phyloP scores from a whole-genome alignment of 1,284 basidiomycete species.

The Heliocybe sulcata region DNA sequence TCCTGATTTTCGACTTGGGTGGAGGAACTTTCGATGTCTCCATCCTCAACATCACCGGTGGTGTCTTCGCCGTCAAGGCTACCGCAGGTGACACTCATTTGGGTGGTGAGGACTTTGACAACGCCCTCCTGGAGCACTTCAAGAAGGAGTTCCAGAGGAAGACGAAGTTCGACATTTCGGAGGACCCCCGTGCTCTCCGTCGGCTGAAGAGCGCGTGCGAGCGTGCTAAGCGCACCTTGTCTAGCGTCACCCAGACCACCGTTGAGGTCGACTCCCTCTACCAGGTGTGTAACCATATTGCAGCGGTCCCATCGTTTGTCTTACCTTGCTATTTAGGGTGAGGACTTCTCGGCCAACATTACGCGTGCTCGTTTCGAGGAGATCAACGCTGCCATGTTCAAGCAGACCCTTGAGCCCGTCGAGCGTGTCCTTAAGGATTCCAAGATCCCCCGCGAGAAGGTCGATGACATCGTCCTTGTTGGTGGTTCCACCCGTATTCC shows the following conservation, averaged over 20 bases:
- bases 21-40: conserved; percentile 99
- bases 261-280: conserved; percentile 98
- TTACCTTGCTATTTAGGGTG: conserved; percentile 42
- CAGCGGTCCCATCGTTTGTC: conserved; percentile 6
- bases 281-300: conserved; percentile 49
- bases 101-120: conserved; percentile 98
- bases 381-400: conserved; percentile 93
- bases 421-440: conserved; percentile 99
- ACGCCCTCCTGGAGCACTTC: conserved; percentile 95
- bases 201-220: conserved; percentile 96
- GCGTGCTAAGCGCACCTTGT: conserved; percentile 98
- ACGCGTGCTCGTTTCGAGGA: conserved; percentile 99
- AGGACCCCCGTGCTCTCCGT: conserved; percentile 91
- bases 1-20: conserved; percentile 99
- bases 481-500: conserved; percentile 99
- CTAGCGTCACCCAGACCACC: conserved; percentile 96
- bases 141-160: conserved; percentile 99
- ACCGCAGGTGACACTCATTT: conserved; percentile 98
- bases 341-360: conserved; percentile 95
- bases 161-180: conserved; percentile 95
- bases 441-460: conserved; percentile 95
- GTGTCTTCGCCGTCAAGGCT: conserved; percentile 96
- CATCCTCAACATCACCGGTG: conserved; percentile 92
- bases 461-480: conserved; percentile 98
- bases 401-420: conserved; percentile 96